These are phyloP conservation scores for Alternaria viburni DNA, from an alignment of 2,329 filamentous ascomycete genomes.

Conservation along the genomic window DNA sequence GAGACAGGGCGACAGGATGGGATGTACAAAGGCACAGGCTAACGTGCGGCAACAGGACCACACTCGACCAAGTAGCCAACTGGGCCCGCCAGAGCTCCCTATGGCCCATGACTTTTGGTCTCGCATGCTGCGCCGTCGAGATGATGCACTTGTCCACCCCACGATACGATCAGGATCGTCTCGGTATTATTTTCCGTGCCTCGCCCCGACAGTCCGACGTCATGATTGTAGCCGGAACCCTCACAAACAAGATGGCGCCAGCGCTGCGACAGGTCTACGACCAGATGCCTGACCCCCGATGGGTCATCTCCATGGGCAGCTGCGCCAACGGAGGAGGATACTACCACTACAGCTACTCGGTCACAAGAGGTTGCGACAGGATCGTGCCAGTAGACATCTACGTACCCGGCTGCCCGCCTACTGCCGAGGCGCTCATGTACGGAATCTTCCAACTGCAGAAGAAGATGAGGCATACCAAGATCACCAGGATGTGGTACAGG, in stretches of 20 bases:
- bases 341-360: slow-evolving; percentile 85
- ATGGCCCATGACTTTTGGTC: slow-evolving; percentile 90
- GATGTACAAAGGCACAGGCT: slow-evolving; percentile 13
- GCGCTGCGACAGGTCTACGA: slow-evolving; percentile 91
- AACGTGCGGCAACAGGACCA: slow-evolving; percentile 62
- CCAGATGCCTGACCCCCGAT: slow-evolving; percentile 91
- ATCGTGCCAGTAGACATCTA: slow-evolving; percentile 86
- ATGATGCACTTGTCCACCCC: slow-evolving; percentile 95
- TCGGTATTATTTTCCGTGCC: slow-evolving; percentile 91
- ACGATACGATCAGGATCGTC: slow-evolving; percentile 88
- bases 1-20: background rate
- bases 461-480: slow-evolving; percentile 71
- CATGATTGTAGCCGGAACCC: slow-evolving; percentile 92
- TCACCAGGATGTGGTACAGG: slow-evolving; percentile 66
- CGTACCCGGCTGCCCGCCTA: slow-evolving; percentile 74
- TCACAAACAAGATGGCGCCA: slow-evolving; percentile 96
- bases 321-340: slow-evolving; percentile 86
- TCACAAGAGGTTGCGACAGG: slow-evolving; percentile 77
- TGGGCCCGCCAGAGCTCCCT: slow-evolving; percentile 88
- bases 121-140: slow-evolving; percentile 89
- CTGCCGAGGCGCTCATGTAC: slow-evolving; percentile 61
- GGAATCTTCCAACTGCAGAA: slow-evolving; percentile 78
- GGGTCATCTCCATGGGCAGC: slow-evolving; percentile 85
- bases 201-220: slow-evolving; percentile 90
- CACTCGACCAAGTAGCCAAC: slow-evolving; percentile 81